Evolutionary conservation across 2,329 filamentous ascomycete genomes (phyloP).

Genomic region (Fusarium protoensiforme): DNA sequence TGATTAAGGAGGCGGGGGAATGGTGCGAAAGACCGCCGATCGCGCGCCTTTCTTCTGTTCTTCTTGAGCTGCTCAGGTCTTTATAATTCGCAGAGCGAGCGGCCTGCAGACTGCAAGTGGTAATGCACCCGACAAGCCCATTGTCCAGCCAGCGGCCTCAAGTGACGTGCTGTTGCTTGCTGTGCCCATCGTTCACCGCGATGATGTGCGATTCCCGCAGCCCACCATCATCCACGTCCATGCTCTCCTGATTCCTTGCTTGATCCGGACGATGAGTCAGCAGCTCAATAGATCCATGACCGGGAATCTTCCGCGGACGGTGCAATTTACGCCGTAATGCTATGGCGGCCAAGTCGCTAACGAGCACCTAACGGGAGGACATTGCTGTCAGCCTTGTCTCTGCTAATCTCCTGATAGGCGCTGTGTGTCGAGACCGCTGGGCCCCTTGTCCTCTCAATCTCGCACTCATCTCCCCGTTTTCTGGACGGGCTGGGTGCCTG

Average conservation of each 20-base stretch:
- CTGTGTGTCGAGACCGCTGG: not conserved
- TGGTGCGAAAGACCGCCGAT: not conserved
- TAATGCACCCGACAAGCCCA: constrained; percentile 8
- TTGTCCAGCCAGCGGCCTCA: constrained; percentile 16
- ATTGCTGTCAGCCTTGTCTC: not conserved
- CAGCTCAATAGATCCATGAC: not conserved
- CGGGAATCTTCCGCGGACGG: not conserved
- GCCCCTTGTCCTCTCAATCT: constrained; percentile 19
- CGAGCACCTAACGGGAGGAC: not conserved
- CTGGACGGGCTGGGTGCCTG: not conserved
- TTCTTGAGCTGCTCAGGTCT: not conserved
- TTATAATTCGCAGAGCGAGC: not conserved
- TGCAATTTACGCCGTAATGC: not conserved
- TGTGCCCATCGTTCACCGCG: not conserved
- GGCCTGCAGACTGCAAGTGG: constrained; percentile 24
- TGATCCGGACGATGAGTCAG: not conserved
- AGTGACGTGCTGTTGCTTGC: constrained; percentile 8
- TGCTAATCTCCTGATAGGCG: constrained; percentile 20
- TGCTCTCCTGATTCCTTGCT: constrained; percentile 1
- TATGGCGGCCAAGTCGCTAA: not conserved
- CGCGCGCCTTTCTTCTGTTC: not conserved
- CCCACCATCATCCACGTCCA: not conserved
- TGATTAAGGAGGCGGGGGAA: constrained; percentile 5
- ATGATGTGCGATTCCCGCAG: not conserved
- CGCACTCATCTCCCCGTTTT: constrained; percentile 16